phyloP scores from a whole-genome alignment of 305 asterid species.

The Salvia sclarea region DNA sequence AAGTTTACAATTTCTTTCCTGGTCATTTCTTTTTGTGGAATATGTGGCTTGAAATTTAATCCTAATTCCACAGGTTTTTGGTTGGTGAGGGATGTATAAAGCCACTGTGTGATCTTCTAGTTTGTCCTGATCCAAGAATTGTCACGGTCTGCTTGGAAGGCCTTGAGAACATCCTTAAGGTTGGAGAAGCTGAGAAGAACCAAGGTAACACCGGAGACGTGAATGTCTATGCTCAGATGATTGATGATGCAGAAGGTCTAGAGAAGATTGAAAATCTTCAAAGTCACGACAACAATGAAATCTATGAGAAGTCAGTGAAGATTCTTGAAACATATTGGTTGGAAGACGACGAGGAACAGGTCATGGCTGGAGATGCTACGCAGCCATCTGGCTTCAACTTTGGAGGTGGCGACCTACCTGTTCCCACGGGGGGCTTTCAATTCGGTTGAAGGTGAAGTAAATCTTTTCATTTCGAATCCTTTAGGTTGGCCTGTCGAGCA shows the following conservation, averaged over 20 bases:
- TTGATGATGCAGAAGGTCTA: constrained; percentile 54
- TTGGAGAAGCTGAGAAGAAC: constrained; percentile 58
- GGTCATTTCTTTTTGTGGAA: not conserved
- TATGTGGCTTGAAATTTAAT: not conserved
- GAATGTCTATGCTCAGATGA: constrained; percentile 50
- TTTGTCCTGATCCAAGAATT: constrained; percentile 53
- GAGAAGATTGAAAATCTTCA: constrained; percentile 60
- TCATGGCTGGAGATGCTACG: constrained; percentile 40
- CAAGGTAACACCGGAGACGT: constrained; percentile 46
- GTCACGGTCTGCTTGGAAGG: constrained; percentile 59
- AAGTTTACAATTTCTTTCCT: not conserved
- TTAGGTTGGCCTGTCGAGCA: not conserved
- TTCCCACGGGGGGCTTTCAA: constrained; percentile 56
- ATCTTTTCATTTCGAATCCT: not conserved
- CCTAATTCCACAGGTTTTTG: constrained; percentile 38
- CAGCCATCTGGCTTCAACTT: constrained; percentile 51
- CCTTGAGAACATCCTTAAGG: constrained; percentile 57
- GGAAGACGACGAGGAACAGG: constrained; percentile 54
- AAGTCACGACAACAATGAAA: constrained; percentile 56
- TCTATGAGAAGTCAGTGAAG: constrained; percentile 52
- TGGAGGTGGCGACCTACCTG: constrained; percentile 46
- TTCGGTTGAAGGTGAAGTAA: constrained; percentile 45
- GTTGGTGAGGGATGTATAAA: constrained; percentile 55
- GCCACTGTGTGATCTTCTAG: constrained; percentile 51
- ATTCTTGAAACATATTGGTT: constrained; percentile 60